Percentiles rank a stretch among this genome's conserved stretches.
Evolutionary conservation across 495 filamentous ascomycete genomes (phyloP).

Genomic region (Niebla homalea): DNA sequence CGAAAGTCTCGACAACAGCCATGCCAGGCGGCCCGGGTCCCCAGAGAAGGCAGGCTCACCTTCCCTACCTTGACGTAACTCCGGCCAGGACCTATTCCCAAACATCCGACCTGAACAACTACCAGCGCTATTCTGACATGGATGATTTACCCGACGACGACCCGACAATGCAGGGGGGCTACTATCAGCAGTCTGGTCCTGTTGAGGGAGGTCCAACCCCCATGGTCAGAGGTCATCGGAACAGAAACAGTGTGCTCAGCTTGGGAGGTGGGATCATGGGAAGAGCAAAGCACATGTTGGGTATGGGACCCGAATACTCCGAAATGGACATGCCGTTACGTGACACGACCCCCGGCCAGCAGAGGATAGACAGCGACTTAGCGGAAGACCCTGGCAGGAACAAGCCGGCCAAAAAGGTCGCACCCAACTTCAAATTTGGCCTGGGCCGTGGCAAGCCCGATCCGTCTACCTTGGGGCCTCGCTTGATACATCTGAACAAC

Average conservation of each 20-base stretch:
- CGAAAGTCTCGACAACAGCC: slow-evolving; percentile 31
- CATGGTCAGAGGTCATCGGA: slow-evolving; percentile 36
- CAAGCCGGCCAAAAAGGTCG: slow-evolving; percentile 41
- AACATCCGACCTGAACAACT: slow-evolving; percentile 70
- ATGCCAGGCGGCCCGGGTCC: slow-evolving; percentile 39
- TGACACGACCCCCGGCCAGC: slow-evolving; percentile 48
- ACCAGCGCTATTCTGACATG: slow-evolving; percentile 78
- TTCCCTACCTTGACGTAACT: slow-evolving; percentile 35
- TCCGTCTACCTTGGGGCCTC: slow-evolving; percentile 77
- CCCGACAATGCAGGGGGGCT: slow-evolving; percentile 50
- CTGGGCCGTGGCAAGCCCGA: slow-evolving; percentile 77
- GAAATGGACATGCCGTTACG: slow-evolving; percentile 97
- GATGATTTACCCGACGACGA: slow-evolving; percentile 69
- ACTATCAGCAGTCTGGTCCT: slow-evolving; percentile 49
- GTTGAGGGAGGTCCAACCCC: slow-evolving; percentile 27
- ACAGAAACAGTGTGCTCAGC: slow-evolving; percentile 76
- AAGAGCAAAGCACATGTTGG: slow-evolving; percentile 75
- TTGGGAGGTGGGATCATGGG: slow-evolving; percentile 80
- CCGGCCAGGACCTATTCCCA: slow-evolving; percentile 58
- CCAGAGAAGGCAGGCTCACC: slow-evolving; percentile 13
- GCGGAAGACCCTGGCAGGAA: slow-evolving; percentile 23
- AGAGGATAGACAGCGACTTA: slow-evolving; percentile 24
- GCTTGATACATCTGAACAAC: slow-evolving; percentile 95
- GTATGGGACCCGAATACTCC: slow-evolving; percentile 84
- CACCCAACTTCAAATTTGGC: slow-evolving; percentile 84